Evolutionary conservation across 192 early-diverging fungal species (phyloP).

Genomic region (Linnemannia zychae): DNA sequence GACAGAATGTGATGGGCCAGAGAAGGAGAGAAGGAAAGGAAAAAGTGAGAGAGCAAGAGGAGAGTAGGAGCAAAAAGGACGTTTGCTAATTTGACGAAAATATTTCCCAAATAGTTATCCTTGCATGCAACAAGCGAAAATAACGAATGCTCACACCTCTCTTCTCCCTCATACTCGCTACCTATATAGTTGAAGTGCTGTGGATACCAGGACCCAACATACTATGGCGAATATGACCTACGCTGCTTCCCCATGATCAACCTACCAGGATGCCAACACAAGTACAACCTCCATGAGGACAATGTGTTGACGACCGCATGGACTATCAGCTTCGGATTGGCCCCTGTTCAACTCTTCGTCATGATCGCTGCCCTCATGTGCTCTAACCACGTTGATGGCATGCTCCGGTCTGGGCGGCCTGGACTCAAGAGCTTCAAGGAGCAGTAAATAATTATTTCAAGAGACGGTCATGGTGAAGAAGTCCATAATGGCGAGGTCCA

Average conservation of each 20-base stretch:
- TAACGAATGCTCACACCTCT: background rate
- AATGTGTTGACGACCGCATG: constrained; percentile 23
- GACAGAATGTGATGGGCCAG: background rate
- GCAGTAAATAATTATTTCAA: background rate
- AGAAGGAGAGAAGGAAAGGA: background rate
- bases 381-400: constrained; percentile 47
- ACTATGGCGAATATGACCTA: constrained; percentile 40
- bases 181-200: constrained; percentile 48
- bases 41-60: background rate
- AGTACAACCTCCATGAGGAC: constrained; percentile 34
- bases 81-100: background rate
- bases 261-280: constrained; percentile 50
- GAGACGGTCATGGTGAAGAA: background rate
- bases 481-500: too few relatives aligned
- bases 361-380: constrained; percentile 39
- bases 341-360: constrained; percentile 39
- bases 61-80: too few relatives aligned
- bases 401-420: constrained; percentile 25
- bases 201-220: constrained; percentile 39
- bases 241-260: constrained; percentile 45
- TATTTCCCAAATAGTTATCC: background rate
- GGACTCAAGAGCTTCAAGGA: constrained; percentile 34
- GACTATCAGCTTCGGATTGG: constrained; percentile 32
- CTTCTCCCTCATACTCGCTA: background rate
- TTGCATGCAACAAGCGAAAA: too few relatives aligned